Evolutionary conservation across 2,329 filamentous ascomycete genomes (phyloP).

Genomic region (Cordyceps militaris): DNA sequence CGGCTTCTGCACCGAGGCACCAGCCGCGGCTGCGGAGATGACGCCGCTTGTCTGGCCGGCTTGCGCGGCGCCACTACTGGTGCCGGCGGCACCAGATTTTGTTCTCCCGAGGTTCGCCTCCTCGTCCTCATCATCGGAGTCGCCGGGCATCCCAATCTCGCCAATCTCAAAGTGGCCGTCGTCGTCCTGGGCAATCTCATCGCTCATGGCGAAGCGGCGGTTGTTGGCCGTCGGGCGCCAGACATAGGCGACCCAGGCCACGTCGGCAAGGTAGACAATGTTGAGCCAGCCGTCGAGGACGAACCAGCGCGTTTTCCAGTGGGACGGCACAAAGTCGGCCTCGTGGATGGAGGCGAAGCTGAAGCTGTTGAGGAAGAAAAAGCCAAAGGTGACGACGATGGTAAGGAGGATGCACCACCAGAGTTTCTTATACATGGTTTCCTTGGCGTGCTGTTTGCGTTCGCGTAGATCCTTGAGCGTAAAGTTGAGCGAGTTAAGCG

Average conservation of each 20-base stretch:
- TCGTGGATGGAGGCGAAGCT: conserved; percentile 80
- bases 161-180: conserved; percentile 92
- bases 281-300: conserved; percentile 96
- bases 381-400: conserved; percentile 92
- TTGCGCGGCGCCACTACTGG: background rate
- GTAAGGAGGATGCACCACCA: conserved; percentile 96
- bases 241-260: conserved; percentile 87
- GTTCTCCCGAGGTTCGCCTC: conserved; percentile 43
- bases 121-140: conserved; percentile 49
- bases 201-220: conserved; percentile 94
- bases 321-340: conserved; percentile 86
- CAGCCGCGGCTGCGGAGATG: background rate
- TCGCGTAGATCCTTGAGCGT: conserved; percentile 96
- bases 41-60: conserved; percentile 4
- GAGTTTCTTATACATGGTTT: conserved; percentile 92
- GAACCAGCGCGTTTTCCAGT: conserved; percentile 98
- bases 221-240: conserved; percentile 98
- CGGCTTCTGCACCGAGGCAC: conserved; percentile 1
- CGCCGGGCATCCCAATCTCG: conserved; percentile 71
- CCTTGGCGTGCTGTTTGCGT: conserved; percentile 88
- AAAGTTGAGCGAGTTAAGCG: conserved; percentile 84
- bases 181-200: conserved; percentile 97
- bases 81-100: conserved; percentile 9
- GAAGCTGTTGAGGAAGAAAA: conserved; percentile 98
- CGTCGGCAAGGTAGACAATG: conserved; percentile 89